These are phyloP conservation scores for Globisporangium irregulare DNA, from an alignment of 352 stramenopile species.

Conservation along the genomic window DNA sequence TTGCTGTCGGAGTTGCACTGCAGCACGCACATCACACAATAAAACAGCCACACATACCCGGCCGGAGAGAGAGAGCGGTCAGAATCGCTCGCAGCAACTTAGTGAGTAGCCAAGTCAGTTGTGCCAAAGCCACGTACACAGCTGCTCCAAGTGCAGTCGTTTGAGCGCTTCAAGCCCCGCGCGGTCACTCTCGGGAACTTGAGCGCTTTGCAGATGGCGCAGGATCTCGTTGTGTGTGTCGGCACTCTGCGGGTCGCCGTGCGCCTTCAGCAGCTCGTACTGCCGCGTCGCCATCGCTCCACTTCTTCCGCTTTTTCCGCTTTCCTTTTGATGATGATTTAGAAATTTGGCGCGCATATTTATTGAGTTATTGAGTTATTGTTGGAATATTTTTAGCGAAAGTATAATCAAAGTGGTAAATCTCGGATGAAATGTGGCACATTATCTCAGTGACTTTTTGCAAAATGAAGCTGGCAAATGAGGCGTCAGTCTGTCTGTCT, in stretches of 20 bases:
- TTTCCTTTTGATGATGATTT: too few relatives aligned
- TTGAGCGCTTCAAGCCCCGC: slow-evolving; percentile 32
- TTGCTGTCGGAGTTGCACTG: slow-evolving; percentile 32
- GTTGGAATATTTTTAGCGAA: too few relatives aligned
- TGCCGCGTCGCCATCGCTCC: not conserved
- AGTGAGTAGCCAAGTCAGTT: not conserved
- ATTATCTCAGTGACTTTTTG: too few relatives aligned
- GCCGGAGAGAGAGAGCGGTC: not conserved
- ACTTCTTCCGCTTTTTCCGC: not conserved
- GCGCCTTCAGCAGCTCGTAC: slow-evolving; percentile 35
- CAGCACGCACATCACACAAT: not conserved
- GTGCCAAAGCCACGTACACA: slow-evolving; percentile 27
- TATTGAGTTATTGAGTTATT: too few relatives aligned
- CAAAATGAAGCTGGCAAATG: too few relatives aligned
- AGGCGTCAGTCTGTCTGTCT: too few relatives aligned
- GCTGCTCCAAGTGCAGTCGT: slow-evolving; percentile 40
- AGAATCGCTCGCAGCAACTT: not conserved
- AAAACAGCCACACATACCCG: not conserved
- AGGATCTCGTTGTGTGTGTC: slow-evolving; percentile 44
- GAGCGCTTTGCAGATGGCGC: slow-evolving; percentile 26
- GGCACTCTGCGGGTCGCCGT: slow-evolving; percentile 20
- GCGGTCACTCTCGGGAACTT: slow-evolving; percentile 19
- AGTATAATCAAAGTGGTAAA: too few relatives aligned
- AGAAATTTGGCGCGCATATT: too few relatives aligned
- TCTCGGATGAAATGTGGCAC: too few relatives aligned